phyloP scores from a whole-genome alignment of 139 green algal species.

The Diplosphaera chodatii region DNA sequence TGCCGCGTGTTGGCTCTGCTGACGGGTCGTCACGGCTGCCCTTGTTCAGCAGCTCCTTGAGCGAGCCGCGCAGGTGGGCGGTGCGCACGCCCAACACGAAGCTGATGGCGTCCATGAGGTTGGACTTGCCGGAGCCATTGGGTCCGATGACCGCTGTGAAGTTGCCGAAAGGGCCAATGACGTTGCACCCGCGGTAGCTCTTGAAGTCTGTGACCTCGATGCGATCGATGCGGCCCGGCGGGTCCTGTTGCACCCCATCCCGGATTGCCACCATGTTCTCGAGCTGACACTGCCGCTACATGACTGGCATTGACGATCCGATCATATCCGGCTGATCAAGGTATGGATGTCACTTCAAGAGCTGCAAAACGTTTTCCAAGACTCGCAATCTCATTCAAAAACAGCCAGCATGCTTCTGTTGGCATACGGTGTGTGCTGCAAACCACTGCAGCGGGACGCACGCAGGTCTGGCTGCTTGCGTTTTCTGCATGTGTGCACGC shows the following conservation, averaged over 20 bases:
- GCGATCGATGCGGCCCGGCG: constrained; percentile 23
- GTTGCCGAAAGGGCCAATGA: constrained; percentile 86
- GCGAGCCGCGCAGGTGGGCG: constrained; percentile 56
- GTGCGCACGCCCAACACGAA: constrained; percentile 95
- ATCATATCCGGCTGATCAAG: too few species aligned
- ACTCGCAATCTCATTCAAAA: too few species aligned
- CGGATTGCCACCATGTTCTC: background rate
- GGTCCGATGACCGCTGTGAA: constrained; percentile 96
- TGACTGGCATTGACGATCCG: too few species aligned
- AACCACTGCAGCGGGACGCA: too few species aligned
- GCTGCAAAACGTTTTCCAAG: too few species aligned
- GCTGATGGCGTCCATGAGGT: constrained; percentile 98
- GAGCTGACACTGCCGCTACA: too few species aligned
- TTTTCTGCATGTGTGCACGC: too few species aligned
- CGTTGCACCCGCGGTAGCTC: constrained; percentile 76
- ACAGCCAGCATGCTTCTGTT: too few species aligned
- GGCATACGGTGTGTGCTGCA: too few species aligned
- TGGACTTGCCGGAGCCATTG: constrained; percentile 92
- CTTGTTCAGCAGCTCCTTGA: constrained; percentile 91
- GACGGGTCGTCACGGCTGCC: background rate
- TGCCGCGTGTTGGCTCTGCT: background rate
- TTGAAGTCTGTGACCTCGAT: constrained; percentile 94
- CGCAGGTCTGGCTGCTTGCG: too few species aligned
- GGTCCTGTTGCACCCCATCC: background rate
- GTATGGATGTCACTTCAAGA: too few species aligned